Evolutionary conservation across 2,329 filamentous ascomycete species (phyloP).

Genomic region (Colletotrichum scovillei): DNA sequence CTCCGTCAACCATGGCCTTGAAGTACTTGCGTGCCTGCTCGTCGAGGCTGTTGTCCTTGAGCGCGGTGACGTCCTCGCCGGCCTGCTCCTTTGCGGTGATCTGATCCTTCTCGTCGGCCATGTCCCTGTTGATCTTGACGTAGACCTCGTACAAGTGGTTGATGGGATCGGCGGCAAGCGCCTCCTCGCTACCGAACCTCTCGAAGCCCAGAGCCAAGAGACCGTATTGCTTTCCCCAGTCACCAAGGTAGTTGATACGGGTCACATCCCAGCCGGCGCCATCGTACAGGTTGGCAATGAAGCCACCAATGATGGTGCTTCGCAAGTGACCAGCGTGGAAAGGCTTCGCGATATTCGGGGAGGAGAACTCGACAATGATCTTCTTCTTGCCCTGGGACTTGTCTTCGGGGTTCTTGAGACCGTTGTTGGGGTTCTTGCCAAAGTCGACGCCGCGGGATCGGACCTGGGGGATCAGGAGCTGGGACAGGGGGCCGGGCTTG

Average conservation of each 20-base stretch:
- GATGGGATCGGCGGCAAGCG: constrained; percentile 78
- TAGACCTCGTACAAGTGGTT: constrained; percentile 87
- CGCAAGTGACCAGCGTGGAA: constrained; percentile 84
- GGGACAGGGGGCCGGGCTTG: constrained; percentile 73
- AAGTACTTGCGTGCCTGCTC: constrained; percentile 81
- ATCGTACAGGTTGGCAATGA: constrained; percentile 78
- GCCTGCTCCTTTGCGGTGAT: constrained; percentile 68
- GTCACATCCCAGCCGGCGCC: constrained; percentile 78
- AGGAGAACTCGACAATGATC: constrained; percentile 84
- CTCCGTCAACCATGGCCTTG: constrained; percentile 77
- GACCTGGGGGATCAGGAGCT: constrained; percentile 76
- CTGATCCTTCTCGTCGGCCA: constrained; percentile 73
- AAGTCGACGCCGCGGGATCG: constrained; percentile 70
- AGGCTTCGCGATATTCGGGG: constrained; percentile 87
- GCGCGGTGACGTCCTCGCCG: constrained; percentile 59
- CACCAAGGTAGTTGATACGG: constrained; percentile 82
- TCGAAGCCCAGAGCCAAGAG: constrained; percentile 81
- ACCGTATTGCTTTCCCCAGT: constrained; percentile 84
- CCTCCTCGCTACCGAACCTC: constrained; percentile 79
- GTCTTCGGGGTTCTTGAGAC: constrained; percentile 71
- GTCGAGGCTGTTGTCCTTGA: constrained; percentile 70
- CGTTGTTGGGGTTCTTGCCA: constrained; percentile 71
- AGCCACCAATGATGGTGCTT: constrained; percentile 83
- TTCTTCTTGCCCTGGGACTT: constrained; percentile 71
- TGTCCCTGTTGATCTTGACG: constrained; percentile 78